These are phyloP conservation scores for Phaffia australis DNA, from an alignment of 768 basidiomycete genomes.

Conservation along the genomic window DNA sequence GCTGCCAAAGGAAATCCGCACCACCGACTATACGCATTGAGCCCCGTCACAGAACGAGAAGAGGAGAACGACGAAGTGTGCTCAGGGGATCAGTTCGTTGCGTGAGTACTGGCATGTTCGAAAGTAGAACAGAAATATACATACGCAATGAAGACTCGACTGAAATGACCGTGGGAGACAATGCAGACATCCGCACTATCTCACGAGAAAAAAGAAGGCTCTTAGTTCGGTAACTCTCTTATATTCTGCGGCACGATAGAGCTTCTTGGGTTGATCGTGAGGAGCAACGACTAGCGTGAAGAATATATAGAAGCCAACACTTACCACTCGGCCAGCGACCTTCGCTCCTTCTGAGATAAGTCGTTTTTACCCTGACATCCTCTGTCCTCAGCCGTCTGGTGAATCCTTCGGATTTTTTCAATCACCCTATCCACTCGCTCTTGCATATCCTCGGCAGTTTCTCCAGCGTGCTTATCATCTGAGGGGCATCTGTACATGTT, in stretches of 20 bases:
- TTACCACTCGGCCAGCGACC: slow-evolving; percentile 14
- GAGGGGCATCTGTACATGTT: slow-evolving; percentile 13
- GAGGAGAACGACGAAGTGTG: too few species aligned
- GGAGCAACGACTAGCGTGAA: too few species aligned
- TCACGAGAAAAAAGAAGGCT: too few species aligned
- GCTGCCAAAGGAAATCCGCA: slow-evolving; percentile 25
- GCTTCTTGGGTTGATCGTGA: too few species aligned
- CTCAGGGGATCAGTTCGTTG: background rate
- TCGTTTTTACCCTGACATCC: slow-evolving; percentile 5
- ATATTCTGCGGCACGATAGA: too few species aligned
- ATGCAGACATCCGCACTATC: slow-evolving; percentile 14
- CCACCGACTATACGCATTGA: slow-evolving; percentile 16
- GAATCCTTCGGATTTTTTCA: slow-evolving; percentile 23
- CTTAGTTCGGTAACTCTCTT: too few species aligned
- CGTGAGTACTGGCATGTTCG: background rate
- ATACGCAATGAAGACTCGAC: slow-evolving; percentile 10
- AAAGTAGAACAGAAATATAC: background rate
- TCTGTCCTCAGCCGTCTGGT: slow-evolving; percentile 17
- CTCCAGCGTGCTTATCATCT: slow-evolving; percentile 19
- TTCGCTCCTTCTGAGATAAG: slow-evolving; percentile 18
- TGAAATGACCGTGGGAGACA: slow-evolving; percentile 23
- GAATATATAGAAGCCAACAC: too few species aligned
- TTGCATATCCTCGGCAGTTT: slow-evolving; percentile 23
- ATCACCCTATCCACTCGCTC: slow-evolving; percentile 23
- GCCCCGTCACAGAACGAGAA: background rate